These are phyloP conservation scores for Cyphellophora europaea DNA, from an alignment of 2,329 filamentous ascomycete species.

Conservation along the genomic window DNA sequence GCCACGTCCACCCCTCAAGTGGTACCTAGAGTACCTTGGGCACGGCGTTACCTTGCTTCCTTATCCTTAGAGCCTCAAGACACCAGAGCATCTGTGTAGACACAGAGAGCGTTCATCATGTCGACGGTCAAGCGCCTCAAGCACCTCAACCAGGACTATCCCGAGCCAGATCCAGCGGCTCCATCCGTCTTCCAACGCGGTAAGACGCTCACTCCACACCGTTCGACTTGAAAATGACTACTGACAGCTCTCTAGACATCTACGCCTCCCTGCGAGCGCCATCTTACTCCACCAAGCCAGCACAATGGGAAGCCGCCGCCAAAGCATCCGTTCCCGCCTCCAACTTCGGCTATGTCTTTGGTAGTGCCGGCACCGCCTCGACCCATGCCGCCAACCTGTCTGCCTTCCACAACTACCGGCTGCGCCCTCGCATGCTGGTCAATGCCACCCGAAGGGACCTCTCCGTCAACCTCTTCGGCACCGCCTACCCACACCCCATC, in stretches of 20 bases:
- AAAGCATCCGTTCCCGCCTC: conserved; percentile 35
- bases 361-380: conserved; percentile 38
- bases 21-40: too few relatives aligned
- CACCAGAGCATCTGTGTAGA: too few relatives aligned
- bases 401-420: conserved; percentile 23
- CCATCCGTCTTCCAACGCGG: conserved; percentile 15
- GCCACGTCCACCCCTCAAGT: too few relatives aligned
- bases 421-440: conserved; percentile 21
- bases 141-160: conserved; percentile 13
- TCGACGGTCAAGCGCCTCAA: too few relatives aligned
- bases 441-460: conserved; percentile 35
- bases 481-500: conserved; percentile 40
- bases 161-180: conserved; percentile 13
- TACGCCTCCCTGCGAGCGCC: conserved; percentile 27
- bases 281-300: conserved; percentile 46
- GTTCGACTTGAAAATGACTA: too few relatives aligned
- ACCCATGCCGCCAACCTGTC: conserved; percentile 23
- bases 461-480: conserved; percentile 41
- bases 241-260: conserved; percentile 12
- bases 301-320: conserved; percentile 45
- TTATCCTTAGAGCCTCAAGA: too few relatives aligned
- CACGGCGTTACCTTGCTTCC: too few relatives aligned
- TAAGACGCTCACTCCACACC: too few relatives aligned
- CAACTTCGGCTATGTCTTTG: conserved; percentile 51
- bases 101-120: too few relatives aligned